Base-by-base conservation (phyloP, 2,329 filamentous ascomycete species). In the Botrytis medusae region DNA sequence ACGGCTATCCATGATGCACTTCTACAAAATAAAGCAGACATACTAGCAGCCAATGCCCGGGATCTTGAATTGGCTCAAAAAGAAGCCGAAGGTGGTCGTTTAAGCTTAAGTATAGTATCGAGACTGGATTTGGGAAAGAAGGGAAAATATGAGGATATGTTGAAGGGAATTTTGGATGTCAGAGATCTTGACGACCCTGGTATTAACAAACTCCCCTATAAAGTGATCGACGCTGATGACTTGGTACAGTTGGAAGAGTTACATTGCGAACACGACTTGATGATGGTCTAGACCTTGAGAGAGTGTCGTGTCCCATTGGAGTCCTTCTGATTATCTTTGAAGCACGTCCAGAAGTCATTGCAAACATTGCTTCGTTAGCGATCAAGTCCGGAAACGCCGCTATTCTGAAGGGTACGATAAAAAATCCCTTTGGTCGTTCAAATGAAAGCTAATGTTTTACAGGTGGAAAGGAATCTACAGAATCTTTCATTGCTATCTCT, bases 271-370 rank as follows among this genome's bases (percentile, higher is more conserved):
- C 94, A 62, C 88, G 91, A 73, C 88, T 99, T 18, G 96, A 98
- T 82, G 92, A 98, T 78, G 92, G 91, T 71, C 87, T 99, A 71
- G 87, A 91, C 70, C 87, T 99, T 74, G 94, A 97, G 81, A 91
- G 95, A 75, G 92, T 97, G 64, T 94, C 93, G 59, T 97, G 94
- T 81, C 96, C 96, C 9, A 98, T 99, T 78, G 96, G 96, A 74
- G 95, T 98, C n/a, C 89, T 99, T 60, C 88, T 99, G 77, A 96
- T 99, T 83, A 98, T 99, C 80, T 99, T 99, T 81, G 96, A 99
- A 84, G 96, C 96, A 51, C 92, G 96, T 12, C 96, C 96, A 10
- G 96, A 99, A 84, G 96, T 99, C 77, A 98, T 99, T 80, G 96
- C 95, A 81, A 99, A 99, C 83, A 98, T 99, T 80, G 94, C 96